Evolutionary conservation across 2,329 filamentous ascomycete species (phyloP).

Genomic region (Claviceps sp.): DNA sequence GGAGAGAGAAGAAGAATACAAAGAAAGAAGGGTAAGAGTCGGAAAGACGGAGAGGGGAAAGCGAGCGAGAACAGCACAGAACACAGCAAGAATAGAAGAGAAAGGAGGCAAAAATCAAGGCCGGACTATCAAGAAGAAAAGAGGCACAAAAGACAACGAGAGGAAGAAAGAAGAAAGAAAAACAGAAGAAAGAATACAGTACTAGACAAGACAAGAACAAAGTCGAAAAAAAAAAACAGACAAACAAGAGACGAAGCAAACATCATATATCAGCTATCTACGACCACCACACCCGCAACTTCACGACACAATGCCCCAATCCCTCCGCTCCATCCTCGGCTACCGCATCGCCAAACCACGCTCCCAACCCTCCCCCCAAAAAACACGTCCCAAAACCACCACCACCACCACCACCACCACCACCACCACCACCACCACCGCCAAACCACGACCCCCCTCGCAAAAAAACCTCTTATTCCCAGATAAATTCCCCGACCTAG

Average conservation of each 20-base stretch:
- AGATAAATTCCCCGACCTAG: constrained; percentile 45
- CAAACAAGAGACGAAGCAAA: background rate
- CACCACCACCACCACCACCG: too few relatives aligned
- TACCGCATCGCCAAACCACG: constrained; percentile 21
- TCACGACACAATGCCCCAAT: constrained; percentile 15
- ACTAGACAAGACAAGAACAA: too few relatives aligned
- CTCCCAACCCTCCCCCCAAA: constrained; percentile 4
- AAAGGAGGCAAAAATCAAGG: background rate
- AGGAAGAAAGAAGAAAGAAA: too few relatives aligned
- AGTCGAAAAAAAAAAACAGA: background rate
- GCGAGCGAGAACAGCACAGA: background rate
- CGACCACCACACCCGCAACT: too few relatives aligned
- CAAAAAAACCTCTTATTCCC: constrained; percentile 18
- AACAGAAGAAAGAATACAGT: too few relatives aligned
- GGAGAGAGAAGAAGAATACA: too few relatives aligned
- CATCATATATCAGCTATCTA: too few relatives aligned
- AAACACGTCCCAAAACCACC: constrained; percentile 6
- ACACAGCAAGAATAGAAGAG: background rate
- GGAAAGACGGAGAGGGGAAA: background rate
- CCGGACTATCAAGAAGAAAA: too few relatives aligned
- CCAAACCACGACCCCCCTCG: constrained; percentile 11
- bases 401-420: constrained; percentile 5
- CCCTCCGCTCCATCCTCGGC: constrained; percentile 25
- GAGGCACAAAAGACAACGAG: too few relatives aligned
- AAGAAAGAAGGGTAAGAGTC: too few relatives aligned